phyloP scores from a whole-genome alignment of 768 basidiomycete species.

The Austroboletus eburneus region DNA sequence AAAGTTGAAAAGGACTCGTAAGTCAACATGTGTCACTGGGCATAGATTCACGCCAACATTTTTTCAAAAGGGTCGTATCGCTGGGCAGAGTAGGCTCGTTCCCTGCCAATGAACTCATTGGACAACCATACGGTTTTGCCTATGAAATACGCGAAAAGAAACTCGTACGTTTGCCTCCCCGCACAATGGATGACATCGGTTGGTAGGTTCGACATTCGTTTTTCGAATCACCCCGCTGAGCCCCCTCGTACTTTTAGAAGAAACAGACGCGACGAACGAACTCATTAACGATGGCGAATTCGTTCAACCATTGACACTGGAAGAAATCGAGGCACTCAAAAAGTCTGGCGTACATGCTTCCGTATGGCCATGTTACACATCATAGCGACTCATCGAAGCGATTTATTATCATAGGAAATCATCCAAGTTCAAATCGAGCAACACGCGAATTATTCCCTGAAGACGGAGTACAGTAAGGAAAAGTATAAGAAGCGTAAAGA shows the following conservation, averaged over 20 bases:
- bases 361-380: constrained; percentile 38
- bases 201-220: constrained; percentile 12
- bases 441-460: constrained; percentile 87
- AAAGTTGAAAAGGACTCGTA: constrained; percentile 73
- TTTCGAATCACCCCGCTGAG: constrained; percentile 3
- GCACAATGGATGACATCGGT: constrained; percentile 78
- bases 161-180: constrained; percentile 58
- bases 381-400: constrained; percentile 4
- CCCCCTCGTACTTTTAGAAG: constrained; percentile 56
- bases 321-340: constrained; percentile 83
- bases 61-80: constrained; percentile 51
- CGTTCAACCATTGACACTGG: constrained; percentile 77
- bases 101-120: constrained; percentile 68
- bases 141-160: constrained; percentile 81
- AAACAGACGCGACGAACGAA: constrained; percentile 96
- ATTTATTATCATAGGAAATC: constrained; percentile 65
- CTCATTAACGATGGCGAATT: constrained; percentile 84
- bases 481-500: constrained; percentile 97
- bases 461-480: constrained; percentile 98
- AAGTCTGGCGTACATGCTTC: constrained; percentile 76
- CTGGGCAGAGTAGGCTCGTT: constrained; percentile 89
- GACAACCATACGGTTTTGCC: constrained; percentile 80
- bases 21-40: constrained; percentile 23
- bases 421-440: constrained; percentile 91
- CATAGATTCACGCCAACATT: constrained; percentile 1